phyloP scores from a whole-genome alignment of 2,329 filamentous ascomycete species.

The Colletotrichum sublineola region DNA sequence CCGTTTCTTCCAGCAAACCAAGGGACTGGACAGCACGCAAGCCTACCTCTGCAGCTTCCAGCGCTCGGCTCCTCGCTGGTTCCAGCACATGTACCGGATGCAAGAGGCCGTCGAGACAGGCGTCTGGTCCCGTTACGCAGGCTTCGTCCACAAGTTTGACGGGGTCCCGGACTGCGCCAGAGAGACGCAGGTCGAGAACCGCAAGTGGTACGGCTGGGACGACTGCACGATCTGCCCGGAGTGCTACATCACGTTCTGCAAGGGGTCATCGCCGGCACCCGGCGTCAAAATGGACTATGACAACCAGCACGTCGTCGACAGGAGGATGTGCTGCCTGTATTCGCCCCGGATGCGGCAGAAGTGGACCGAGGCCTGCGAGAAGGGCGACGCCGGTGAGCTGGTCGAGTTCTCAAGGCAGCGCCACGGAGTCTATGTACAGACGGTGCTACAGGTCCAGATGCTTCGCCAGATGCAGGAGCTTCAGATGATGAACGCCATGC shows the following conservation, averaged over 20 bases:
- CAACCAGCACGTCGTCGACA: conserved; percentile 7
- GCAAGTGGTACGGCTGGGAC: conserved; percentile 42
- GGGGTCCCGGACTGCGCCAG: conserved; percentile 33
- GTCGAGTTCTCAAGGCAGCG: conserved; percentile 22
- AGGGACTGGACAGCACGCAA: conserved; percentile 36
- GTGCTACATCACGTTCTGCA: conserved; percentile 38
- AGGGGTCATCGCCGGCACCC: conserved; percentile 16
- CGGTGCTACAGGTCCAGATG: conserved; percentile 31
- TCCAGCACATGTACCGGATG: conserved; percentile 46
- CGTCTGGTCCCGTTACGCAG: conserved; percentile 49
- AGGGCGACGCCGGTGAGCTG: conserved; percentile 3
- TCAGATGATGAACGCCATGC: conserved; percentile 43
- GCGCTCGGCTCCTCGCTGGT: conserved; percentile 45
- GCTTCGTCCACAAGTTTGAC: conserved; percentile 47
- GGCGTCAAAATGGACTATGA: conserved; percentile 1
- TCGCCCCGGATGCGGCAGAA: conserved; percentile 40
- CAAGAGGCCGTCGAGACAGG: conserved; percentile 50
- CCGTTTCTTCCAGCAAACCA: conserved; percentile 47
- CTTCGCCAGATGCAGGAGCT: conserved; percentile 33
- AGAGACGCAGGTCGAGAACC: conserved; percentile 15
- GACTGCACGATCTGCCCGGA: conserved; percentile 41
- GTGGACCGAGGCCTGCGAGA: conserved; percentile 35
- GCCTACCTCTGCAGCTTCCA: conserved; percentile 50
- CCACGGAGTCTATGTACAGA: conserved; percentile 34
- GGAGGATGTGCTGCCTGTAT: conserved; percentile 41